Evolutionary conservation across 345 rosid genomes (phyloP).

Genomic region (Bruguiera parviflora): DNA sequence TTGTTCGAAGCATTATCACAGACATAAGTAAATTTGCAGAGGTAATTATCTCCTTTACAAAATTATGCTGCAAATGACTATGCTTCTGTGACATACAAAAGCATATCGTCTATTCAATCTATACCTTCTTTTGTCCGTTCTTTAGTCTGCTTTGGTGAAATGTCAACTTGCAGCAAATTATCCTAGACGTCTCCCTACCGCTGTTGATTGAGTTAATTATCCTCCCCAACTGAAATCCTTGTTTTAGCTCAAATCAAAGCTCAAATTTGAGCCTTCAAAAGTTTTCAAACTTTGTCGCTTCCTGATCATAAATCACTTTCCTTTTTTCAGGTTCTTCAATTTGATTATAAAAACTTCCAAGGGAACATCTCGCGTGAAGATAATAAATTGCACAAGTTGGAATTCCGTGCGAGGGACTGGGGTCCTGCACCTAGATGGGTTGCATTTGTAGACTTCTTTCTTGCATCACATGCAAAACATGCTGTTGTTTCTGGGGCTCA

Average conservation of each 20-base stretch:
- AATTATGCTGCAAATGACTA: conserved; percentile 6
- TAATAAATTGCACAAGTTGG: conserved; percentile 40
- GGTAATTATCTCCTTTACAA: conserved; percentile 40
- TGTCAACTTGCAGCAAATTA: too few species aligned
- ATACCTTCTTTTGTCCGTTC: background rate
- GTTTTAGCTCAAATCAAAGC: background rate
- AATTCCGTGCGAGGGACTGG: conserved; percentile 87
- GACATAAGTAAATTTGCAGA: conserved; percentile 69
- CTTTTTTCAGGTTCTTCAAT: conserved; percentile 63
- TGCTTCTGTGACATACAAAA: background rate
- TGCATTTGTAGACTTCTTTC: conserved; percentile 97
- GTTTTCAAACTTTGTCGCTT: background rate
- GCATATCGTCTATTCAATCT: background rate
- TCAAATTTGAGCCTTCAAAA: background rate
- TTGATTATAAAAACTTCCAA: conserved; percentile 65
- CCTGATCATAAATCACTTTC: conserved; percentile 15
- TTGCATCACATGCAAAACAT: conserved; percentile 77
- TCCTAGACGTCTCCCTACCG: background rate
- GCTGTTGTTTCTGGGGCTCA: conserved; percentile 85
- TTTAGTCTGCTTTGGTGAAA: background rate
- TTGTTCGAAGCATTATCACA: conserved; percentile 44
- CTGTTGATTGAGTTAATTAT: background rate
- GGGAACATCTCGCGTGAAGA: conserved; percentile 50
- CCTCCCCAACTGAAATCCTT: background rate
- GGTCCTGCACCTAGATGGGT: conserved; percentile 99